These are phyloP conservation scores for Penicillium sp. DNA, from an alignment of 2,329 filamentous ascomycete species.

Conservation along the genomic window DNA sequence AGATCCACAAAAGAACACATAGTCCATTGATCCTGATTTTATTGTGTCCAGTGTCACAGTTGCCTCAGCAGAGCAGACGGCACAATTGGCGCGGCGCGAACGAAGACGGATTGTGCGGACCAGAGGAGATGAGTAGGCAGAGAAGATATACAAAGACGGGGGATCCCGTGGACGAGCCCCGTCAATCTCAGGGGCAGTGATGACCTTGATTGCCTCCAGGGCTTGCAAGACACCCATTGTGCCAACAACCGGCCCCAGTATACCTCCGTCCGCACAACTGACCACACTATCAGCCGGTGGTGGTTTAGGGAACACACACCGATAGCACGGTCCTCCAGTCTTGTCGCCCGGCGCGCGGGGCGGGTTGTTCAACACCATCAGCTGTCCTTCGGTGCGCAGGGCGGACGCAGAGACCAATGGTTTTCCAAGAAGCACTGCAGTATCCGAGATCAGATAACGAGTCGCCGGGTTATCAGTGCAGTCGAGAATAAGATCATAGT, in stretches of 20 bases:
- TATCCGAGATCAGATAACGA: conserved; percentile 89
- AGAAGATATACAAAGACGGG: conserved; percentile 45
- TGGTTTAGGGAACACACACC: conserved; percentile 86
- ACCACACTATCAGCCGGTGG: conserved; percentile 79
- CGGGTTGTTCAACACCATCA: conserved; percentile 84
- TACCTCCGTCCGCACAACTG: conserved; percentile 88
- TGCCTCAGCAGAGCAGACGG: conserved; percentile 68
- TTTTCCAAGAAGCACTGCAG: conserved; percentile 75
- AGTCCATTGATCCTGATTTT: conserved; percentile 69
- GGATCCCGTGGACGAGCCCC: conserved; percentile 28
- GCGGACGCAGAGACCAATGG: conserved; percentile 87
- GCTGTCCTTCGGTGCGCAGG: conserved; percentile 81
- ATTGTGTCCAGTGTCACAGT: conserved; percentile 65
- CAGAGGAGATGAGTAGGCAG: conserved; percentile 42
- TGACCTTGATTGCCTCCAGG: conserved; percentile 81
- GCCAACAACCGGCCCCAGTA: conserved; percentile 88
- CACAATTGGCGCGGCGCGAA: conserved; percentile 66
- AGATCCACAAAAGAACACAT: conserved; percentile 80
- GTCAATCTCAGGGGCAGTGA: conserved; percentile 49
- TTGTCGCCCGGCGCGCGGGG: conserved; percentile 59
- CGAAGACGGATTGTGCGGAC: conserved; percentile 78
- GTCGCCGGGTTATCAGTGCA: conserved; percentile 93
- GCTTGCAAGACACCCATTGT: conserved; percentile 92
- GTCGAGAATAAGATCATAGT: conserved; percentile 84
- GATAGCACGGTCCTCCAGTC: conserved; percentile 79